Base-by-base conservation (phyloP, 495 filamentous ascomycete genomes). In the Lasiosphaeria miniovina region DNA sequence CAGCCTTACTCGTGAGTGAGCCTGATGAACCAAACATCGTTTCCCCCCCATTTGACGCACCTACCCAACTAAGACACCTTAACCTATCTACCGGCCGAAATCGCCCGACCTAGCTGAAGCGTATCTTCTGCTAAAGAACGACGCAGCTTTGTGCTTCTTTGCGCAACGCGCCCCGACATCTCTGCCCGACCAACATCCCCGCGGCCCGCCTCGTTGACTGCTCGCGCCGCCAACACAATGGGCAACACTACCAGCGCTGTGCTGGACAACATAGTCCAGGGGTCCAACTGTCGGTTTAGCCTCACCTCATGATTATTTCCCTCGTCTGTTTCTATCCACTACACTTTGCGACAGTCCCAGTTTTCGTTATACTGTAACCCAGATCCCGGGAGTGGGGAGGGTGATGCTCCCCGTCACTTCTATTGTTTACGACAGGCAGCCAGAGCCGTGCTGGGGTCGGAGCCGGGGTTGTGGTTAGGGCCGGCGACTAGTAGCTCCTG, bases 201-300 rank as follows among this genome's bases (percentile, higher is more conserved):
- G 24, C 24, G 2, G 24, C 24, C 24, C 24, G n/a, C n/a, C n/a
- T n/a, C n/a, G 38, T 40, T 32, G 12, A 40, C 9, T 3, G 14
- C 32, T 36, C 12, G 49, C 31, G 57, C 48, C 36, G 33, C 54
- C 38, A 86, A 74, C 66, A n/a, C 43, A 46, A 93, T 96, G 81
- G 93, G 90, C 55, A 93, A 94, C 68, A 86, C 88, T 59, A 85
- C 83, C 71, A 91, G 87, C 60, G 83, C 88, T 67, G 84, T 98
- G 66, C 85, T 98, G 72, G 95, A 98, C 67, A 91, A 87, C 75
- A 98, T 98, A 68, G 91, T 97, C 64, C 89, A 93, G 63, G 90
- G 89, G 59, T 95, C 93, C 59, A 98, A 98, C 79, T 98, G 94
- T 98, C 62, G 59, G 69, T 60, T 55, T 41, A 46, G 43, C 43